Base-by-base conservation (phyloP, 2,329 filamentous ascomycete genomes). In the Cladosporium colombiae region DNA sequence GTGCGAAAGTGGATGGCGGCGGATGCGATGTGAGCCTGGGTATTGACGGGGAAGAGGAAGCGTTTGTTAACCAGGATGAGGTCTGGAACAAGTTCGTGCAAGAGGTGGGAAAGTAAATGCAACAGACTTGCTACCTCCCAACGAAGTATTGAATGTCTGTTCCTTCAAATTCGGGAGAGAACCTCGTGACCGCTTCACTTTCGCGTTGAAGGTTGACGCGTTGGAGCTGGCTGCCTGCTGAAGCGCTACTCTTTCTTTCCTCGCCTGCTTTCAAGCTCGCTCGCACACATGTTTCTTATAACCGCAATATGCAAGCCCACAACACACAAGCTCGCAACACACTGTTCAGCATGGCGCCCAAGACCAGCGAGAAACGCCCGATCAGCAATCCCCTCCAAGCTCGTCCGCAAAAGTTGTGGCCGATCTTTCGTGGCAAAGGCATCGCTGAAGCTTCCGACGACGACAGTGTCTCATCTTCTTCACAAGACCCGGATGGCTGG, bases 21-120 rank as follows among this genome's bases (percentile, higher is more conserved):
- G 67, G 65, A 4, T 68, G 68, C 62, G 66, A 69, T 64, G 68
- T 71, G 29, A 66, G 69, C 44, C 57, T 70, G 23, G 69, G 69
- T 1, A 31, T 71, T 33, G 23, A 67, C 14, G 37, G 66, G 49
- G 35, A 53, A 1, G 69, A 69, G 62, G 68, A 67, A 14, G 68
- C 69, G 21, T 44, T 33, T 25, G 68, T 70, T 40, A 59, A 56
- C 14, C 55, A 29, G 7, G 68, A 70, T 50, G 23, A 46, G 2
- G 53, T 66, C 8, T 70, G 68, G 69, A 61, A 29, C 16, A 62
- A 64, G 59, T 68, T 67, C 46, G 66, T 69, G 14, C 21, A 35
- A 1, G 60, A 53, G 49, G 31, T 62, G n/a, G 46, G n/a, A 40
- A 33, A 35, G 31, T 21, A n/a, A 31, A 57, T n/a, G 21, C 29